These are phyloP conservation scores for Sporobolomyces phaffii DNA, from an alignment of 768 basidiomycete species.

Conservation along the genomic window DNA sequence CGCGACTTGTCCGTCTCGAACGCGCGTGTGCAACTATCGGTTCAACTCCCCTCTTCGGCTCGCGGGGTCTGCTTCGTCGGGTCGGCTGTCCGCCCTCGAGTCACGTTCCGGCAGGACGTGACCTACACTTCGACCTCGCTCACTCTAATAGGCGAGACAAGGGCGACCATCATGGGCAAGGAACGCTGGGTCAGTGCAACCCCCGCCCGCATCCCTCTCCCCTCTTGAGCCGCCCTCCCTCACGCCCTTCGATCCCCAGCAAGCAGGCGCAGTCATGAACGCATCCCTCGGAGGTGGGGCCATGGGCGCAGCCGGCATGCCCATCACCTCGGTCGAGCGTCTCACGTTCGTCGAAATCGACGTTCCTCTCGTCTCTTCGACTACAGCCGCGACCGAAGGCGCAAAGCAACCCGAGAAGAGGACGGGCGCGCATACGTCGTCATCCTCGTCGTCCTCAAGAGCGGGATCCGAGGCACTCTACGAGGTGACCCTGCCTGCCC, in stretches of 20 bases:
- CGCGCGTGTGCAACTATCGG: not conserved
- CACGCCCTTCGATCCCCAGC: not conserved
- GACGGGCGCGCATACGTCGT: no score
- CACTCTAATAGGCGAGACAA: not conserved
- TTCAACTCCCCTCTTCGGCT: not conserved
- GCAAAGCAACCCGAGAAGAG: not conserved
- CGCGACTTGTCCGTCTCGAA: not conserved
- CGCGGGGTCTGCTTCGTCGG: not conserved
- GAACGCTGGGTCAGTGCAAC: constrained; percentile 7
- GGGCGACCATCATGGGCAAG: constrained; percentile 24
- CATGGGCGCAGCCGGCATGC: not conserved
- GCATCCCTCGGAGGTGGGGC: not conserved
- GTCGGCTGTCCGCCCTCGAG: not conserved
- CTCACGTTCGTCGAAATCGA: constrained; percentile 11
- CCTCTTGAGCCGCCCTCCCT: not conserved
- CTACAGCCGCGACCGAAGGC: not conserved
- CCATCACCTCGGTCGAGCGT: constrained; percentile 6
- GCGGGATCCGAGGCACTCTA: not conserved
- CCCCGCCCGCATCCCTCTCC: not conserved
- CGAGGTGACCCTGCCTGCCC: constrained; percentile 8
- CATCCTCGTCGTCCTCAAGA: no score
- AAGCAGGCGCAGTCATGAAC: constrained; percentile 9
- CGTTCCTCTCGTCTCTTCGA: constrained; percentile 5
- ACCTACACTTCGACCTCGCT: constrained; percentile 16
- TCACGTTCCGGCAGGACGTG: not conserved